Base-by-base conservation (phyloP, 306 rosid species). In the Vigna mungo region DNA sequence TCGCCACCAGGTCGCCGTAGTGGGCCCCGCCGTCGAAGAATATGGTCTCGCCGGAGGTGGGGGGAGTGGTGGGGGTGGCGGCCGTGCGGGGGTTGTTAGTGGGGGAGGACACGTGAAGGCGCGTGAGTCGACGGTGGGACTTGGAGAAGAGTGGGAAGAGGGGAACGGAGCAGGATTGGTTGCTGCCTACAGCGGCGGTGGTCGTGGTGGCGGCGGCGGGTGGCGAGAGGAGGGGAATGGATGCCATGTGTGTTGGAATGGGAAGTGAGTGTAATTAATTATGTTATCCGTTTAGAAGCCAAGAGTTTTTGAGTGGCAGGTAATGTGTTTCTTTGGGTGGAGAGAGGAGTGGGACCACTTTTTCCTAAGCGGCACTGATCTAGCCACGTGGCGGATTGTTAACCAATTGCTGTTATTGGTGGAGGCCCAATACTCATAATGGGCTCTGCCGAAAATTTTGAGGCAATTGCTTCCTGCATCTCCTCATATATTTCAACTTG, bases 21-120 rank as follows among this genome's bases (percentile, higher is more conserved):
- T 92, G 98, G 34, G 97, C 92, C n/a, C 98, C 98, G 0, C 98
- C 97, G 88, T 95, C 98, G 87, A 95, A 92, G 89, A 85, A 95
- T 39, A 95, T 44, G 48, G 84, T 85, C 71, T 95, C 98, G 30
- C 82, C 77, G 17, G 80, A 15, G 44, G 20, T 75, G 87, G 87
- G 15, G 27, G 85, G 80, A 71, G 85, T 86, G 72, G 78, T 0
- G 44, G 81, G 1, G 78, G 20, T 48, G 64, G 55, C 14, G 18
- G n/a, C 0, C 68, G 80, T 41, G 17, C 12, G 30, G 78, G 94
- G 83, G 25, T 87, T 85, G 89, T 85, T 85, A 36, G 97, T 82
- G 2, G 97, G 89, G 64, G 97, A 88, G 36, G 96, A 92, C 60
- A 94, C 97, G 82, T 80, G 85, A 70, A 92, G 84, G 68, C 72